A percentile compares a stretch with the other conserved stretches of the same genome.
Evolutionary conservation across 148 eudicot genomes (phyloP).

Genomic region (Chenopodium album): DNA sequence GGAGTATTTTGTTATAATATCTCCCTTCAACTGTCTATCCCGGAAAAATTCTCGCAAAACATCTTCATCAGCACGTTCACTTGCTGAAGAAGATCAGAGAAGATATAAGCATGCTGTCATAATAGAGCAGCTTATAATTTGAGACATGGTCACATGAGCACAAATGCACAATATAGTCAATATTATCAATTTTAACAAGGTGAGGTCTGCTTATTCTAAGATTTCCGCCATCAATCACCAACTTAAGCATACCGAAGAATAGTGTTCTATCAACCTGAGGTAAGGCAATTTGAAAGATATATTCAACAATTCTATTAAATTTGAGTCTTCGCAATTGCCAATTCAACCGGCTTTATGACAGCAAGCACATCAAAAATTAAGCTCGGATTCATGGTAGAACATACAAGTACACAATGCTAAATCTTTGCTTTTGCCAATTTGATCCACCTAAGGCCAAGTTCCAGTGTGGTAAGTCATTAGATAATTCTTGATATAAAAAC

Average conservation of each 20-base stretch:
- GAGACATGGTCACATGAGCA: background rate
- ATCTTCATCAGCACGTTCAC: slow-evolving; percentile 38
- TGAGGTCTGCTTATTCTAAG: background rate
- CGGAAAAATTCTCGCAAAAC: slow-evolving; percentile 39
- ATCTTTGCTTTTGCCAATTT: background rate
- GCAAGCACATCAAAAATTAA: background rate
- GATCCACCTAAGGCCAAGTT: background rate
- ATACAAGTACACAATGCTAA: background rate
- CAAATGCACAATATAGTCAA: too few species aligned
- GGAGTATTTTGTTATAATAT: slow-evolving; percentile 37
- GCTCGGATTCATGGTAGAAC: background rate
- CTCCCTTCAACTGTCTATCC: slow-evolving; percentile 48
- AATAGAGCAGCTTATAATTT: background rate
- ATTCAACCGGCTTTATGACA: background rate
- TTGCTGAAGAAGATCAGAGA: slow-evolving; percentile 27
- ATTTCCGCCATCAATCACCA: background rate
- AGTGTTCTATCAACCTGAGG: background rate
- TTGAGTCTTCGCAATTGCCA: background rate
- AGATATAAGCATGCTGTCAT: slow-evolving; percentile 2
- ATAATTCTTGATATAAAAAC: too few species aligned
- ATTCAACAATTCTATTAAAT: background rate
- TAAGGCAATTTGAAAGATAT: background rate
- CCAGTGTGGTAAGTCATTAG: too few species aligned
- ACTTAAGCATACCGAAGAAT: background rate
- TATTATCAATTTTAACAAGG: background rate